Evolutionary conservation across 2,329 filamentous ascomycete species (phyloP).

Genomic region (Scytalidium lignicola): DNA sequence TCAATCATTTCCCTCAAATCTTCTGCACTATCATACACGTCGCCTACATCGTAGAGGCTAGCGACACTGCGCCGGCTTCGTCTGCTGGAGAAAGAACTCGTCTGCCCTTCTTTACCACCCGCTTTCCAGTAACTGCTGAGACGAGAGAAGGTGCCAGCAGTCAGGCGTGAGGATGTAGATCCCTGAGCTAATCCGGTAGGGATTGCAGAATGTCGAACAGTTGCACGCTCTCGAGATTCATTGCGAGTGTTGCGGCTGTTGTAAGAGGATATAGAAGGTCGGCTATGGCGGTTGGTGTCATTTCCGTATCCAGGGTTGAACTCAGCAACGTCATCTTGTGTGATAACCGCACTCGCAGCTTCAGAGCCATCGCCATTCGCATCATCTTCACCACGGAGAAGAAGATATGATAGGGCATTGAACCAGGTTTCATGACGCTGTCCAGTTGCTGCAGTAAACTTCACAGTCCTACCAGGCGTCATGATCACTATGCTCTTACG

Average conservation of each 20-base stretch:
- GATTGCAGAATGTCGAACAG: constrained; percentile 23
- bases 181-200: constrained; percentile 8
- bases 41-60: constrained; percentile 49
- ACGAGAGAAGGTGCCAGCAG: constrained; percentile 47
- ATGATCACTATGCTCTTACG: constrained; percentile 89
- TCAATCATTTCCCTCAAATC: constrained; percentile 78
- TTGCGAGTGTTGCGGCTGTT: constrained; percentile 68
- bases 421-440: constrained; percentile 98
- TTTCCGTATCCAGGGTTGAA: constrained; percentile 63
- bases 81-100: constrained; percentile 48
- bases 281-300: constrained; percentile 47
- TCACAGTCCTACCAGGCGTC: constrained; percentile 81
- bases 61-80: constrained; percentile 42
- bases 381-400: constrained; percentile 70
- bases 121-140: constrained; percentile 55
- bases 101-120: constrained; percentile 15
- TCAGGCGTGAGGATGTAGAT: constrained; percentile 20
- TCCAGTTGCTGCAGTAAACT: constrained; percentile 90
- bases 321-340: constrained; percentile 63
- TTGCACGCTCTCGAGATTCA: constrained; percentile 50
- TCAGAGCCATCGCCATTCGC: constrained; percentile 53
- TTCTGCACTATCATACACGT: constrained; percentile 73
- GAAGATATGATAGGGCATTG: constrained; percentile 89
- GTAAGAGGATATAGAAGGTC: constrained; percentile 71
- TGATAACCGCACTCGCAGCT: constrained; percentile 48